Evolutionary conservation across 140 eudicot species (phyloP), one percentile per base, ranked within the genome.

Genomic region (Stevia rebaudiana): DNA sequence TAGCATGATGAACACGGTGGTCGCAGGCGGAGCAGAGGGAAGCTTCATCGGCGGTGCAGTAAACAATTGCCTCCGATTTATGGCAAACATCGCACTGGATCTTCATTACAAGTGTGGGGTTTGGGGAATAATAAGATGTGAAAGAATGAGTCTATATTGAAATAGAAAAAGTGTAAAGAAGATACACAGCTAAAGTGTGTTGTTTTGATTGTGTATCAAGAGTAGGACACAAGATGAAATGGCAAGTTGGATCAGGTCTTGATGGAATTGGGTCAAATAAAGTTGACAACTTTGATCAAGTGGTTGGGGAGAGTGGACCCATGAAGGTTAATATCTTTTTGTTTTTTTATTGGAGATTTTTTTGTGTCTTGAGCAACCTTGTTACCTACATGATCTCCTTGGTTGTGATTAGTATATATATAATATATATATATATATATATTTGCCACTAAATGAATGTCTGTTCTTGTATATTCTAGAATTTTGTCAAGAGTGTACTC

Each of bases 1-100:
- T 89, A 44, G 97, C 97, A 59, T 78, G 94, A 70, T 89, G 97
- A 3, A 89, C 94, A 11, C 82, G 70, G 41, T 57, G 76, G 82
- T 89, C 97, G n/a, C 97, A 89, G 51, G 71, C 72, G 42, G 74
- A 43, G 72, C 97, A 90, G 3, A 90, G 84, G 25, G 97, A 86
- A 12, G 97, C 97, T 54, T 90, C 97, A 6, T 90, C 97, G 31
- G 97, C 89, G 8, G 87, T 65, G 84, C 97, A 90, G 60, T 77
- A 90, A 23, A 90, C 81, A 0, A 75, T 39, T 1, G 97, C 97
- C 43, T 80, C 90, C 28, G 84, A 74, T 68, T 78, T 80, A 48
- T 81, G 76, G 73, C 97, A 90, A 18, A 86, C 88, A 19, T 90
- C 97, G 56, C 97, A 90, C 30, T 84, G 95, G 61, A 90, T 83